These are phyloP conservation scores for Aspergillus spinulosporus DNA, from an alignment of 2,329 filamentous ascomycete species.

Conservation along the genomic window DNA sequence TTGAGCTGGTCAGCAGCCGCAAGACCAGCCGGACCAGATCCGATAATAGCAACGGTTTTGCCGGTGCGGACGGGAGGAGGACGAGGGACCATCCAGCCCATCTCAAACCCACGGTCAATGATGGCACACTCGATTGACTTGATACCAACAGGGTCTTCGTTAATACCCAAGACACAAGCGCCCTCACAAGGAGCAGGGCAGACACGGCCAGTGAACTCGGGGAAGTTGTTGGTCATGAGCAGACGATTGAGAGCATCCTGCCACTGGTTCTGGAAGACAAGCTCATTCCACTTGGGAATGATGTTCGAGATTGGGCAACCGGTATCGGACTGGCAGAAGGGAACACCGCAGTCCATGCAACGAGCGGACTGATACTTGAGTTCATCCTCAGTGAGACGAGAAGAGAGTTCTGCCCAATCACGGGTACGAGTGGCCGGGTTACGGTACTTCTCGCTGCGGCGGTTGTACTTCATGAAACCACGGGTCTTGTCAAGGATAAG, in stretches of 20 bases:
- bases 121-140: slow-evolving; percentile 98
- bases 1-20: slow-evolving; percentile 92
- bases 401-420: slow-evolving; percentile 90
- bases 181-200: slow-evolving; percentile 96
- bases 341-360: slow-evolving; percentile 98
- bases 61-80: slow-evolving; percentile 78
- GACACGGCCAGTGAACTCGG: slow-evolving; percentile 94
- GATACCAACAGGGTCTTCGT: slow-evolving; percentile 94
- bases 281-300: slow-evolving; percentile 94
- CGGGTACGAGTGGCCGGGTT: slow-evolving; percentile 78
- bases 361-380: slow-evolving; percentile 95
- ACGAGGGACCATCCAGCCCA: slow-evolving; percentile 92
- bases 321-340: slow-evolving; percentile 95
- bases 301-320: slow-evolving; percentile 97
- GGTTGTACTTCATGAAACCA: slow-evolving; percentile 96
- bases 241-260: slow-evolving; percentile 86
- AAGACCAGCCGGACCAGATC: slow-evolving; percentile 88
- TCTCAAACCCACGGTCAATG: slow-evolving; percentile 95
- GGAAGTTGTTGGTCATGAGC: slow-evolving; percentile 97
- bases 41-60: slow-evolving; percentile 85
- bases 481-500: slow-evolving; percentile 96
- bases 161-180: slow-evolving; percentile 93
- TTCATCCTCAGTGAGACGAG: slow-evolving; percentile 86
- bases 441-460: slow-evolving; percentile 90
- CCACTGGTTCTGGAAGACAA: slow-evolving; percentile 78